Base-by-base conservation (phyloP, 2,329 filamentous ascomycete species). In the Xylaria polymorpha region DNA sequence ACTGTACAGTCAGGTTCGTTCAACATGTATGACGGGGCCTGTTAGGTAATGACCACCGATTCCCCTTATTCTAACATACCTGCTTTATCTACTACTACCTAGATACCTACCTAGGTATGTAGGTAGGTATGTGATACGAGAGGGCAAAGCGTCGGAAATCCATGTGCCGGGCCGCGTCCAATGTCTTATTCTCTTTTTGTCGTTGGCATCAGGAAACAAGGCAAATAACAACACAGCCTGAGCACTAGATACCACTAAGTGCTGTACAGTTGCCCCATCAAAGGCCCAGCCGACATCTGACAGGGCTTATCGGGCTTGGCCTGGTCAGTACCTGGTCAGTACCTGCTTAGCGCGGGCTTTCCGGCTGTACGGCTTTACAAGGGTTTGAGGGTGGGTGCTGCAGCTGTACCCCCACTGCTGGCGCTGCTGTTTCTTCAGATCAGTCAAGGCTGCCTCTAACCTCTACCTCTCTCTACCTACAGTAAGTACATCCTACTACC, bases 211-310 rank as follows among this genome's bases (percentile, higher is more conserved):
- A 29, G 57, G 43, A 55, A 57, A 50, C 18, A 51, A 61, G 58
- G 58, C 43, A 61, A 61, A 8, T 6, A 37, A 37, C 35, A 6
- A 37, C 35, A 37, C 35, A 37, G 35, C 35, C 35, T 12, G 35
- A 37, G 35, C 10, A 37, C 35, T 37, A 37, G 8, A 8, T 37
- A 37, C 35, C 35, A 37, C 35, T 12, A 37, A 9, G 8, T 37
- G 35, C 35, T 37, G 10, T 37, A 37, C 35, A 9, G 51, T 32
- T n/a, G n/a, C n/a, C 37, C 37, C 18, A 12, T 35, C 22, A 39
- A 43, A n/a, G 7, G 35, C 10, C 35, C 39, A 35, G 53, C 65
- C 48, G 53, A 67, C 46, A 60, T 63, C 65, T 67, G 65, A 60
- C 65, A 51, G 39, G 57, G 57, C 57, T 37, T 18, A 55, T 57